Percentiles rank a stretch among this genome's conserved stretches.
Conservation (phyloP, 169 alveolate genomes). For the Plasmodium sp. region DNA sequence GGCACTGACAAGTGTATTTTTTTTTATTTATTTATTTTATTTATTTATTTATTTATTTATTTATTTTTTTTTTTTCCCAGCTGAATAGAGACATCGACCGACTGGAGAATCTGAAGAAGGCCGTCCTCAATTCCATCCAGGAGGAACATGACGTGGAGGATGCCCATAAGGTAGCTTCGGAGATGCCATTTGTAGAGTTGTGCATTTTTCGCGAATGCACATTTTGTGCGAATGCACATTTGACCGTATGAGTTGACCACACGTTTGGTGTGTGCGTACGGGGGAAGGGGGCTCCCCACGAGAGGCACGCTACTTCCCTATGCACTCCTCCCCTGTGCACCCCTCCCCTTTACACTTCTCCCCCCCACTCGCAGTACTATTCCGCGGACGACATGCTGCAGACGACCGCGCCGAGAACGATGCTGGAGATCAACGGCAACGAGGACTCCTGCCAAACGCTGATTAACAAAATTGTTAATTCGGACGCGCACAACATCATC, state of each 20-base stretch:
- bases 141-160: conserved; percentile 81
- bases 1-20: not conserved
- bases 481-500: conserved; percentile 55
- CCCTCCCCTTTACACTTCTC: not conserved
- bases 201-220: not conserved
- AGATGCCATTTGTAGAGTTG: not conserved
- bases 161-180: conserved; percentile 48
- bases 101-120: conserved; percentile 85
- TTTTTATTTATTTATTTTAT: not conserved
- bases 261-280: not conserved
- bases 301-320: not conserved
- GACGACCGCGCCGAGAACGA: conserved; percentile 74
- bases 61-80: conserved; percentile 33
- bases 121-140: conserved; percentile 88
- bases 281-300: not conserved
- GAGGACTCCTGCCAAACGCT: conserved; percentile 66
- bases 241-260: not conserved
- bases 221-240: no score
- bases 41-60: not conserved
- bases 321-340: not conserved
- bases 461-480: conserved; percentile 64
- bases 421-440: conserved; percentile 72
- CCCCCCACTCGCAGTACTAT: conserved; percentile 23
- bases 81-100: conserved; percentile 87
- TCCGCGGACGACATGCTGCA: conserved; percentile 73